phyloP scores from a whole-genome alignment of 2,329 filamentous ascomycete species.

The Aureobasidium lini region DNA sequence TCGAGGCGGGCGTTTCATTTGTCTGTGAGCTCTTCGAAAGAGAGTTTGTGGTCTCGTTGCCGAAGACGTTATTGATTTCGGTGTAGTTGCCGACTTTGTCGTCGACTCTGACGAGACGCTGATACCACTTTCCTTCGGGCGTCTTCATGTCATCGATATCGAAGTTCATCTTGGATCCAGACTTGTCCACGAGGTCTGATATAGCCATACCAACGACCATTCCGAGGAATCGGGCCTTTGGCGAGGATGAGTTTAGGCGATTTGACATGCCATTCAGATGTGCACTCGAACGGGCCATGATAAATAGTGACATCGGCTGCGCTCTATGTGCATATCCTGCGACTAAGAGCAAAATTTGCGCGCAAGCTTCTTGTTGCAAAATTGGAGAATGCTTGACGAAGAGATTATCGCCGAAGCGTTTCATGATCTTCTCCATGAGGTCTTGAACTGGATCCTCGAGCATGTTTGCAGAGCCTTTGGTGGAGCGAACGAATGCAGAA shows the following conservation, averaged over 20 bases:
- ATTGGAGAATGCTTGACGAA: constrained; percentile 80
- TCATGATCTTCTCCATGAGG: constrained; percentile 62
- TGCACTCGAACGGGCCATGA: constrained; percentile 61
- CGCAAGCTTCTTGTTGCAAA: constrained; percentile 82
- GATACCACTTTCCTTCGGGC: constrained; percentile 68
- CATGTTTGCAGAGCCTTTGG: not conserved
- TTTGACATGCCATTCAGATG: constrained; percentile 81
- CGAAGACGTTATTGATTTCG: constrained; percentile 31
- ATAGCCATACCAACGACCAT: constrained; percentile 77
- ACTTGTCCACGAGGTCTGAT: constrained; percentile 56
- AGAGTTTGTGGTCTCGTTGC: not conserved
- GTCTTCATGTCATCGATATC: constrained; percentile 70
- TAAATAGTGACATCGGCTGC: constrained; percentile 57
- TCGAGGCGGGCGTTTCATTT: not conserved
- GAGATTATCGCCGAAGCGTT: constrained; percentile 74
- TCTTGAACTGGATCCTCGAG: constrained; percentile 33
- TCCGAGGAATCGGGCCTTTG: constrained; percentile 70
- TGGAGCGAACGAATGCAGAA: constrained; percentile 18
- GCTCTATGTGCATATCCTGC: constrained; percentile 68
- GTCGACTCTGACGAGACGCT: constrained; percentile 53
- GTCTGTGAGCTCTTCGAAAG: not conserved
- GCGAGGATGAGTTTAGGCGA: constrained; percentile 68
- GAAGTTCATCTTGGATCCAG: constrained; percentile 70
- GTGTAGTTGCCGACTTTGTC: constrained; percentile 57
- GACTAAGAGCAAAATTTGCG: constrained; percentile 68